Conservation (phyloP, 1,284 basidiomycete species). For the Ganoderma meredithae region DNA sequence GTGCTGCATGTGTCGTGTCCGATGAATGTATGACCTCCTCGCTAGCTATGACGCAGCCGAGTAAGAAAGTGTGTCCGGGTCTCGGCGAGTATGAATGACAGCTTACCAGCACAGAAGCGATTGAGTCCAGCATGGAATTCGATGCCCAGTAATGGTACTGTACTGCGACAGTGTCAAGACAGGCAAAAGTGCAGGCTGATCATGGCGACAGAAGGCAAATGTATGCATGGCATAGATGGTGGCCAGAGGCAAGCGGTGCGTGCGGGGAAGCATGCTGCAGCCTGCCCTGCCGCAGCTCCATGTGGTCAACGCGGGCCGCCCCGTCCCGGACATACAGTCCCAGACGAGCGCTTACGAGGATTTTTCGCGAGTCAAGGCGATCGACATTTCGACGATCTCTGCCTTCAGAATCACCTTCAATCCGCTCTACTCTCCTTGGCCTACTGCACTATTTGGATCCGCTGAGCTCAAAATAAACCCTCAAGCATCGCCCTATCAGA, state of each 20-base stretch:
- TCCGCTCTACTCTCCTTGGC: not conserved
- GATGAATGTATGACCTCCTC: not conserved
- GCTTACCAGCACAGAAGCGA: not conserved
- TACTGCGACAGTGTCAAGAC: not conserved
- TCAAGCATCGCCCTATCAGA: not conserved
- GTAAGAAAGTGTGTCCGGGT: not conserved
- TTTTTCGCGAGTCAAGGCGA: constrained; percentile 3
- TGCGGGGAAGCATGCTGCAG: not conserved
- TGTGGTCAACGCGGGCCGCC: not conserved
- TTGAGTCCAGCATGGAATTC: not conserved
- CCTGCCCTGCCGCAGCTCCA: not conserved
- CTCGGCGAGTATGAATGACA: not conserved
- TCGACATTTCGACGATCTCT: not conserved
- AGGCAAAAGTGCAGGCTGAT: not conserved
- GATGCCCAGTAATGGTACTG: not conserved
- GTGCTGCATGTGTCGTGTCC: not conserved
- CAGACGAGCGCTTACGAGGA: not conserved
- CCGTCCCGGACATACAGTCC: not conserved
- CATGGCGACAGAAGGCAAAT: not conserved
- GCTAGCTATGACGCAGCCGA: not conserved
- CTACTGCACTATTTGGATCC: not conserved
- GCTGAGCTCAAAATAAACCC: not conserved
- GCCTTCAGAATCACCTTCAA: not conserved
- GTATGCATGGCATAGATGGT: not conserved
- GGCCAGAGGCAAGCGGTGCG: not conserved